Conservation (phyloP, 1,284 basidiomycete genomes). For the Sanghuangporus sanghuang region DNA sequence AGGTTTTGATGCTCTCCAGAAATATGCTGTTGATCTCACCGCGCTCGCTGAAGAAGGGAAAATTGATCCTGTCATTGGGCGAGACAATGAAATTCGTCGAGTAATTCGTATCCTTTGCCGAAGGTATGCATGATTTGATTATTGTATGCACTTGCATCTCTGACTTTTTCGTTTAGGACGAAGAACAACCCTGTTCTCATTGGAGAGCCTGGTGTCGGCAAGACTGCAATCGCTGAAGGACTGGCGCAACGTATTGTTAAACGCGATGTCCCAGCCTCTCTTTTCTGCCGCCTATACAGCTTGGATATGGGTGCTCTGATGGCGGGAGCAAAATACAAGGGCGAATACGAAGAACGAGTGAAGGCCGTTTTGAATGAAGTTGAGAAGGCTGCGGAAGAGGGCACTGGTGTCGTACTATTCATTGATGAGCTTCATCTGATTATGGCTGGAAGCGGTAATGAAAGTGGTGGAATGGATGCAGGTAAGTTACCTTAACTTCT, state of each 20-base stretch:
- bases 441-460: slow-evolving; percentile 77
- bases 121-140: slow-evolving; percentile 36
- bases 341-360: slow-evolving; percentile 97
- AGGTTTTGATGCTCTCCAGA: slow-evolving; percentile 82
- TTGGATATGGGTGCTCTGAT: slow-evolving; percentile 94
- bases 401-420: slow-evolving; percentile 86
- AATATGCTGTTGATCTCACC: slow-evolving; percentile 85
- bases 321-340: slow-evolving; percentile 95
- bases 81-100: slow-evolving; percentile 85
- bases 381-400: slow-evolving; percentile 85
- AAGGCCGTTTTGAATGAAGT: slow-evolving; percentile 92
- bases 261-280: slow-evolving; percentile 87
- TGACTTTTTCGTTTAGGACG: slow-evolving; percentile 45
- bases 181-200: slow-evolving; percentile 94
- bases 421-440: slow-evolving; percentile 93
- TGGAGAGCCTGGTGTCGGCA: slow-evolving; percentile 91
- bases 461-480: slow-evolving; percentile 79
- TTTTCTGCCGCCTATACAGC: slow-evolving; percentile 81
- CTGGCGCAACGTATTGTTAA: slow-evolving; percentile 95
- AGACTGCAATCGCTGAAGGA: slow-evolving; percentile 93
- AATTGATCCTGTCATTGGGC: slow-evolving; percentile 89
- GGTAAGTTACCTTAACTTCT: slow-evolving; percentile 19
- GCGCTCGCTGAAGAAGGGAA: slow-evolving; percentile 86
- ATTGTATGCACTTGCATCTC: background rate
- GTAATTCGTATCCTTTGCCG: slow-evolving; percentile 74